Evolutionary conservation across 352 stramenopile genomes (phyloP), one percentile per base, ranked within the genome.

Genomic region (Phytophthora tentaculata): DNA sequence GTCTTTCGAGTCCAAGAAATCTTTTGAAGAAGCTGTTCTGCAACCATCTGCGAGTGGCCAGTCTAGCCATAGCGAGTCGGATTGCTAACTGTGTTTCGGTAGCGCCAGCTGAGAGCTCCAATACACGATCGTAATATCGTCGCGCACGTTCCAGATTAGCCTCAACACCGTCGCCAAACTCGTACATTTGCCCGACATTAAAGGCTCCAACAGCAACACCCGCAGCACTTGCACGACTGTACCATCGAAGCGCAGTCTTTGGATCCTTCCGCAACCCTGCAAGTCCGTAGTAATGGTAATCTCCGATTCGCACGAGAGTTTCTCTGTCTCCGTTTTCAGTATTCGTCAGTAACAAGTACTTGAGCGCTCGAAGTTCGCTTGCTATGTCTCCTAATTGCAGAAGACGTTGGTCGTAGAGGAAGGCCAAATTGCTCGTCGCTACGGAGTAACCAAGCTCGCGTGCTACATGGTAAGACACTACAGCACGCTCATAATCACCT

Each of bases 181-280:
- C 86, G 53, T 91, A 77, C 74, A 95, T 92, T 58, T 86, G 74
- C 3, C 84, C 86, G 16, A 91, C 84, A 61, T 89, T 93, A 43
- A 90, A 95, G 2, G 86, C 86, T 10, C 84, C 86, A 8, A 70
- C 70, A 22, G 70, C 73, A 12, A 86, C 73, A 10, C 83, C 86
- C 43, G 80, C 73, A n/a, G 80, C 77, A 41, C 86, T 93, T 32
- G 83, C 86, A 3, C 83, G 76, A 39, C 74, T 92, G 66, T 95
- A 93, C 84, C 83, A 93, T 39, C 69, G 61, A 45, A 93, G 51
- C 3, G 86, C 88, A 35, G 74, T 59, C 7, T 60, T 59, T 7
- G 68, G 32, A 50, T 87, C 64, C 20, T 50, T 57, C 0, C 14
- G 43, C 13, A 95, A 39, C 0, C 80, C 80, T 5, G 71, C 83